A percentile compares a stretch with the other conserved stretches of the same genome.
These are phyloP conservation scores for Linum tenue DNA, from an alignment of 345 rosid genomes.

Conservation along the genomic window DNA sequence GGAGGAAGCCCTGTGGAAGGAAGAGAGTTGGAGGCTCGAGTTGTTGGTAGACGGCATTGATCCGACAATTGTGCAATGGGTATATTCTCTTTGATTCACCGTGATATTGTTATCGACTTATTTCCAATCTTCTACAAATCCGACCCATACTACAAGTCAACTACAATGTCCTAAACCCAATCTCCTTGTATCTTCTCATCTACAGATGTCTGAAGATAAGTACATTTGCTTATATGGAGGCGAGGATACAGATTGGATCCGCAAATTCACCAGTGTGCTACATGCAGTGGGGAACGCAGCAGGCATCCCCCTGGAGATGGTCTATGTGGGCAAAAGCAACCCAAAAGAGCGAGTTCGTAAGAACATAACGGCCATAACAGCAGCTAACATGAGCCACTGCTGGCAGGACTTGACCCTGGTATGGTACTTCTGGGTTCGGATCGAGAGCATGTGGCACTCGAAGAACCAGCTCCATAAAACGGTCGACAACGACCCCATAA, in stretches of 20 bases:
- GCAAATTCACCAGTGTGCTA: slow-evolving; percentile 33
- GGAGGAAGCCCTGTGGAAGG: slow-evolving; percentile 58
- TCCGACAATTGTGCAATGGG: slow-evolving; percentile 37
- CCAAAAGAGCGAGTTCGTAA: slow-evolving; percentile 24
- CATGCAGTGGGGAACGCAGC: slow-evolving; percentile 27
- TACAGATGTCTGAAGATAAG: slow-evolving; percentile 30
- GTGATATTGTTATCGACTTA: neutral
- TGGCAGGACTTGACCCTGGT: slow-evolving; percentile 23
- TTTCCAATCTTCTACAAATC: neutral
- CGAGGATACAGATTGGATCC: slow-evolving; percentile 67
- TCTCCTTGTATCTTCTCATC: neutral
- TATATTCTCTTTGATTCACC: slow-evolving; percentile 7
- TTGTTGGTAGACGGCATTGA: slow-evolving; percentile 46
- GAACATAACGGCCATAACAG: slow-evolving; percentile 16
- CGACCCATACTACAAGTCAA: too few species aligned
- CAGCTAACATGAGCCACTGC: slow-evolving; percentile 25
- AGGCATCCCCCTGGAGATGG: slow-evolving; percentile 38
- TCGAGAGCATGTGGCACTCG: slow-evolving; percentile 23
- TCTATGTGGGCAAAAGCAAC: slow-evolving; percentile 60
- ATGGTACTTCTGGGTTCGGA: slow-evolving; percentile 29
- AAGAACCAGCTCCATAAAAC: slow-evolving; percentile 17
- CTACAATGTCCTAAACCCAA: too few species aligned
- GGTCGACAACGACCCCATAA: slow-evolving; percentile 15
- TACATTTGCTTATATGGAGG: slow-evolving; percentile 68
- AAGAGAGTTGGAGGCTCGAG: slow-evolving; percentile 51